Evolutionary conservation across 208 protist species (phyloP).

Genomic region (Vickermania ingenoplastis): DNA sequence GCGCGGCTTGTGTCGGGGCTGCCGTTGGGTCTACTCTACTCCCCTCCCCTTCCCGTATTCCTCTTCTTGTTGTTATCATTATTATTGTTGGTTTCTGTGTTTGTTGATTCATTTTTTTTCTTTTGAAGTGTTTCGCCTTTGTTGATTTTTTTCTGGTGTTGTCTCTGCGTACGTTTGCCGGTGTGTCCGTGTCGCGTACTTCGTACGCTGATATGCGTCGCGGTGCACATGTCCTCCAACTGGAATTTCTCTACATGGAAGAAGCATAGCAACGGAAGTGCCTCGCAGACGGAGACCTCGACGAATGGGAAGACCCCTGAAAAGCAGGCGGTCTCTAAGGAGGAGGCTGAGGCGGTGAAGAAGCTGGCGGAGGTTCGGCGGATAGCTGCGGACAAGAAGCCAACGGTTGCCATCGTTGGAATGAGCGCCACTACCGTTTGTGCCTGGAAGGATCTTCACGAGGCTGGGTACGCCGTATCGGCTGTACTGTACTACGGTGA

Average conservation of each 20-base stretch:
- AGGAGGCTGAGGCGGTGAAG: background rate
- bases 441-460: conserved; percentile 11
- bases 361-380: background rate
- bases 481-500: conserved; percentile 6
- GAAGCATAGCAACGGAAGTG: background rate
- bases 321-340: conserved; percentile 4
- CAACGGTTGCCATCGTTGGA: conserved; percentile 15
- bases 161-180: too few relatives aligned
- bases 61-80: too few relatives aligned
- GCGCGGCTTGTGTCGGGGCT: too few relatives aligned
- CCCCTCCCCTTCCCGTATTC: too few relatives aligned
- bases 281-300: conserved; percentile 2
- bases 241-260: background rate
- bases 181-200: too few relatives aligned
- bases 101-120: too few relatives aligned
- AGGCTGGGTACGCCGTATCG: conserved; percentile 7
- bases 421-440: conserved; percentile 9
- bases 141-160: too few relatives aligned
- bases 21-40: too few relatives aligned
- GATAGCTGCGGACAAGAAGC: background rate
- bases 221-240: background rate
- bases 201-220: too few relatives aligned
- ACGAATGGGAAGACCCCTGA: background rate
- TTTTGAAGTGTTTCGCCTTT: too few relatives aligned
- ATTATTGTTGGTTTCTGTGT: too few relatives aligned